A percentile compares a stretch with the other conserved stretches of the same genome.
Evolutionary conservation across 306 rosid genomes (phyloP).

Genomic region (cucumber (Cucumis sativus)): Cucumber_9930_V3 NC_026655.2:22037001-22037500

Average conservation of each 20-base stretch:
- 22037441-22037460: no score
- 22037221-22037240: background rate
- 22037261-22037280: no score
- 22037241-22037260: no score
- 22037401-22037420: no score
- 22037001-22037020: background rate
- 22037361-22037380: no score
- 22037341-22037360: no score
- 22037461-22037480: no score
- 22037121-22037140: slow-evolving; percentile 57
- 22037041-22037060: background rate
- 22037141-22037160: slow-evolving; percentile 59
- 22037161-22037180: slow-evolving; percentile 63
- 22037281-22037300: no score
- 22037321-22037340: no score
- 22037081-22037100: background rate
- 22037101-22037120: background rate
- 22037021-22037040: slow-evolving; percentile 1
- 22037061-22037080: background rate
- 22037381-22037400: no score
- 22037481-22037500: background rate
- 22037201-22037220: background rate
- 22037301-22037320: no score
- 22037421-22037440: no score
- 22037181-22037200: slow-evolving; percentile 46